Percentiles rank a stretch among this genome's conserved stretches.
phyloP scores from a whole-genome alignment of 306 rosid genomes.

The Quercus wislizeni region DNA sequence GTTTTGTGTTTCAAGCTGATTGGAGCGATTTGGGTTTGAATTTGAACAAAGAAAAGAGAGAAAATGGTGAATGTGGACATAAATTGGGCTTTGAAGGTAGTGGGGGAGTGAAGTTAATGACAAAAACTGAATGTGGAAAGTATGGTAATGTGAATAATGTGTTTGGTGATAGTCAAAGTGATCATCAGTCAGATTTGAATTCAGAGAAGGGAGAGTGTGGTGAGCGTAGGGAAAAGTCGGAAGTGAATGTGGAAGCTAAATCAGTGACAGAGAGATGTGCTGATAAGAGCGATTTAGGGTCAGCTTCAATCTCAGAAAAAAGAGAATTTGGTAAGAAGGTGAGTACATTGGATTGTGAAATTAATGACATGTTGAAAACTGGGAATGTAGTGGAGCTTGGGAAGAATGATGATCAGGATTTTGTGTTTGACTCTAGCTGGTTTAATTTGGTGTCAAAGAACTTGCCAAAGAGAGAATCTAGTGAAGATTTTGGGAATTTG shows the following conservation, averaged over 20 bases:
- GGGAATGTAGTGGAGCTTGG: conserved; percentile 9
- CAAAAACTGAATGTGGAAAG: conserved; percentile 19
- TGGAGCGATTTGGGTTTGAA: conserved; percentile 17
- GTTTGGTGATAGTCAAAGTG: conserved; percentile 25
- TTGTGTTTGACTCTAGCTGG: conserved; percentile 24
- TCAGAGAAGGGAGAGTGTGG: conserved; percentile 5
- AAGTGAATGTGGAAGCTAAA: conserved; percentile 14
- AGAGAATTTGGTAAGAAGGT: conserved; percentile 6
- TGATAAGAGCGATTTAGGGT: not conserved
- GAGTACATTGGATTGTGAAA: conserved; percentile 10
- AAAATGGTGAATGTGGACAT: conserved; percentile 18
- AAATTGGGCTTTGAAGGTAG: conserved; percentile 14
- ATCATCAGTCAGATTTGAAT: conserved; percentile 18
- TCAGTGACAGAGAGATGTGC: not conserved
- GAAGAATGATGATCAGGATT: conserved; percentile 20
- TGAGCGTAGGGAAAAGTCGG: not conserved
- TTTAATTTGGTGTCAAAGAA: conserved; percentile 11
- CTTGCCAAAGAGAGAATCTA: not conserved
- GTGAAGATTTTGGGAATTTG: conserved; percentile 14
- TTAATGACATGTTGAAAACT: not conserved
- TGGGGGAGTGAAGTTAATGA: conserved; percentile 20
- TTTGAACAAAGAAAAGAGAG: conserved; percentile 24
- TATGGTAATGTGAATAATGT: conserved; percentile 14
- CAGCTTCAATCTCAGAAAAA: not conserved
- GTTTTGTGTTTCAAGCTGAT: conserved; percentile 38